Evolutionary conservation across 1,284 basidiomycete species (phyloP).

Genomic region (Boletus calvinii): DNA sequence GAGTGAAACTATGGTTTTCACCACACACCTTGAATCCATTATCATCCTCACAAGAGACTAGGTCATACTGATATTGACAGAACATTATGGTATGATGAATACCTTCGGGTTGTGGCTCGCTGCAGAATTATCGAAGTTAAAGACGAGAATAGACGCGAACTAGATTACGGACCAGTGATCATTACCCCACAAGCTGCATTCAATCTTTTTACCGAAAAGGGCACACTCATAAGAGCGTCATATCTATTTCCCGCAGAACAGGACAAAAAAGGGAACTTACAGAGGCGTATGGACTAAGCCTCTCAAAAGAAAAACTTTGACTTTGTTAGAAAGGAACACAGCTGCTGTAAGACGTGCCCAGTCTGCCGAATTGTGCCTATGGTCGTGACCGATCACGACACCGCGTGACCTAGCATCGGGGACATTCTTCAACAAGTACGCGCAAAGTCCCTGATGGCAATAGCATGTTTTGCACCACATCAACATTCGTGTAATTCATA

Average conservation of each 20-base stretch:
- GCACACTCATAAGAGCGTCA: conserved; percentile 51
- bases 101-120: conserved; percentile 87
- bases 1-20: neutral
- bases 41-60: conserved; percentile 52
- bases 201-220: conserved; percentile 68
- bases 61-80: conserved; percentile 4
- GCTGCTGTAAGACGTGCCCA: conserved; percentile 77
- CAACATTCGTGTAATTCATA: neutral
- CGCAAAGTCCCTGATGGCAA: conserved; percentile 62
- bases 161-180: conserved; percentile 65
- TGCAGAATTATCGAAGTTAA: conserved; percentile 25
- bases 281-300: conserved; percentile 80
- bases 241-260: neutral
- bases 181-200: conserved; percentile 79
- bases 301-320: conserved; percentile 69
- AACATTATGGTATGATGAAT: conserved; percentile 4
- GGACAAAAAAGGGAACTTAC: conserved; percentile 40
- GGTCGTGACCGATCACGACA: conserved; percentile 80
- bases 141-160: neutral
- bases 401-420: conserved; percentile 55
- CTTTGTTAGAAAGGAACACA: conserved; percentile 60
- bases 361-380: conserved; percentile 71
- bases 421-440: conserved; percentile 61
- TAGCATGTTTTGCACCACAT: neutral
- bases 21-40: conserved; percentile 77